Evolutionary conservation across 139 green algal genomes (phyloP).

Genomic region (Tetradesmus obliquus): DNA sequence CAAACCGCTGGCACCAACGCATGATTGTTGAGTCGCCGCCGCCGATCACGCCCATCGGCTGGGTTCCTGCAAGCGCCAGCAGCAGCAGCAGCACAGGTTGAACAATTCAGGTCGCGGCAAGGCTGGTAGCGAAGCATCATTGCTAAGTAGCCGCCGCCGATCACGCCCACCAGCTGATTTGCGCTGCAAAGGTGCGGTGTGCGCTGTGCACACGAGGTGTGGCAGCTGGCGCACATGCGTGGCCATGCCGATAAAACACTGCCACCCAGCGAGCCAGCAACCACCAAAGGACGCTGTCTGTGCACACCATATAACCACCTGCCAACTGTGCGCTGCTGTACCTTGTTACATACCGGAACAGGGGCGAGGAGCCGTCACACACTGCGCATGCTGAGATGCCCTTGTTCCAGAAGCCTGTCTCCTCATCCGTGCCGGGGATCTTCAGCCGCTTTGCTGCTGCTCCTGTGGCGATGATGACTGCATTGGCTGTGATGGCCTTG

Average conservation of each 20-base stretch:
- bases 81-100: neutral
- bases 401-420: conserved; percentile 80
- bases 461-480: conserved; percentile 80
- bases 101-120: neutral
- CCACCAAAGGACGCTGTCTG: neutral
- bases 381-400: conserved; percentile 85
- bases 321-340: neutral
- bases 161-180: conserved; percentile 75
- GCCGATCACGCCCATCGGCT: conserved; percentile 82
- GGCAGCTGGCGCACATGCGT: neutral
- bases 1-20: too few relatives aligned
- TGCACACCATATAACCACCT: neutral
- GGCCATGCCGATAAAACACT: neutral
- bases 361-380: conserved; percentile 85
- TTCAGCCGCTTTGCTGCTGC: conserved; percentile 63
- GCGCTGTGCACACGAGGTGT: neutral
- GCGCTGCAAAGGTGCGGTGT: conserved; percentile 16
- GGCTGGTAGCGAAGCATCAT: conserved; percentile 44
- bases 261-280: neutral
- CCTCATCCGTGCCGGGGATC: conserved; percentile 63
- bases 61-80: conserved; percentile 48
- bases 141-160: conserved; percentile 83
- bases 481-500: conserved; percentile 58
- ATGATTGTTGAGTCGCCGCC: conserved; percentile 81
- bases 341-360: conserved; percentile 71